Evolutionary conservation across 169 alveolate genomes (phyloP), one percentile per base, ranked within the genome.

Genomic region (Amoebophrya sp.): DNA sequence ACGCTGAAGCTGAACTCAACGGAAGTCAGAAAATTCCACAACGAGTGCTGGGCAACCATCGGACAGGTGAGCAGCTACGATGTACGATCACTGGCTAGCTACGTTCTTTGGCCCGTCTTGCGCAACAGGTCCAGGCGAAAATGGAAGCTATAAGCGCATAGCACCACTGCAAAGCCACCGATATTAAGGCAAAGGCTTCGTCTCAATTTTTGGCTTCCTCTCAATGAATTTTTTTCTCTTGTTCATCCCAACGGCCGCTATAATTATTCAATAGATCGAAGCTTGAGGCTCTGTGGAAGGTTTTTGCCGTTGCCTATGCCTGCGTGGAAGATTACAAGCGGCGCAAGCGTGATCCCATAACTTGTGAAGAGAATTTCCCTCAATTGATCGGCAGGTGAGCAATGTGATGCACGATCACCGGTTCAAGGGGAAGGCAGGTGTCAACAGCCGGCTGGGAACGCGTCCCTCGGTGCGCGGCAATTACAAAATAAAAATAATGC

Each of bases 41-140:
- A 92, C 41, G 97, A 94, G 89, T 96, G 98, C 94, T 96, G 97
- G 97, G 97, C 97, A 10, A 58, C 39, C 34, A n/a, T 58, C 26
- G 78, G 78, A 13, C 78, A 58, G 23, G 78, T 58, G 78, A 7
- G 29, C 29, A 58, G 23, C 34, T n/a, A 58, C 23, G 34, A 58
- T 58, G 78, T 29, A 58, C 34, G 78, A 58, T 58, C 78, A 58
- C 78, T 45, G 67, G n/a, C n/a, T 18, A 45, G 67, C 67, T 45
- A 45, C 67, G 67, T 45, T n/a, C n/a, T n/a, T n/a, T n/a, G n/a
- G n/a, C n/a, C n/a, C n/a, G n/a, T n/a, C n/a, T n/a, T n/a, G n/a
- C n/a, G n/a, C n/a, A n/a, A n/a, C n/a, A n/a, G n/a, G n/a, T n/a
- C n/a, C n/a, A n/a, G n/a, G n/a, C n/a, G n/a, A n/a, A n/a, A n/a